These are phyloP conservation scores for Buxus sempervirens DNA, from an alignment of 164 flowering plant species.

Conservation along the genomic window DNA sequence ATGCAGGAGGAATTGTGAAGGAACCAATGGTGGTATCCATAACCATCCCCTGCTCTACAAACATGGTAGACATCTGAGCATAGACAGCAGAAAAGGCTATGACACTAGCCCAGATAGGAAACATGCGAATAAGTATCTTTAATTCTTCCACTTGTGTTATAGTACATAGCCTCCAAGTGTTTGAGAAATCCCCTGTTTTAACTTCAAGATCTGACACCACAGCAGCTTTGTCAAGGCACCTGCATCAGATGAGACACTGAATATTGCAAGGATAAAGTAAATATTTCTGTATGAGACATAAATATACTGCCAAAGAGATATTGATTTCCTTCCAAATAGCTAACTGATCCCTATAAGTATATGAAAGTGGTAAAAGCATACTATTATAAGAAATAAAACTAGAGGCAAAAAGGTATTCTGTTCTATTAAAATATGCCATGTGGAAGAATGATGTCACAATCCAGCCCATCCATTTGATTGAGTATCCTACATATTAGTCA, in stretches of 20 bases:
- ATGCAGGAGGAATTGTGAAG: slow-evolving; percentile 57
- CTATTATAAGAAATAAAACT: no score
- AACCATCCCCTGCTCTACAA: slow-evolving; percentile 58
- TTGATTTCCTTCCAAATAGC: no score
- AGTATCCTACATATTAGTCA: no score
- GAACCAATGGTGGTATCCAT: slow-evolving; percentile 60
- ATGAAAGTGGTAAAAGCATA: no score
- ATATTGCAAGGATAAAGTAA: no score
- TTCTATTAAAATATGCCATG: no score
- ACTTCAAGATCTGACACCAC: slow-evolving; percentile 37
- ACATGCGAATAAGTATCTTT: slow-evolving; percentile 60
- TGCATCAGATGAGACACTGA: slow-evolving; percentile 12
- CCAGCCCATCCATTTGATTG: no score
- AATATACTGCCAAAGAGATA: no score
- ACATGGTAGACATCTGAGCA: slow-evolving; percentile 65
- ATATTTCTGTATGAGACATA: no score
- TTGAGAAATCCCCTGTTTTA: slow-evolving; percentile 35
- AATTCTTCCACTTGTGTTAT: slow-evolving; percentile 74
- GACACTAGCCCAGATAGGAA: slow-evolving; percentile 67
- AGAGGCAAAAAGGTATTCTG: no score
- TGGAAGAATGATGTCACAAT: no score
- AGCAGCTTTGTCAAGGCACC: slow-evolving; percentile 67
- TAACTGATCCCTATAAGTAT: no score
- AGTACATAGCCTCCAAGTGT: slow-evolving; percentile 65
- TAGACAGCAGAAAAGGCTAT: slow-evolving; percentile 58